Conservation (phyloP, 2,329 filamentous ascomycete genomes). For the Aspergillus sp. region DNA sequence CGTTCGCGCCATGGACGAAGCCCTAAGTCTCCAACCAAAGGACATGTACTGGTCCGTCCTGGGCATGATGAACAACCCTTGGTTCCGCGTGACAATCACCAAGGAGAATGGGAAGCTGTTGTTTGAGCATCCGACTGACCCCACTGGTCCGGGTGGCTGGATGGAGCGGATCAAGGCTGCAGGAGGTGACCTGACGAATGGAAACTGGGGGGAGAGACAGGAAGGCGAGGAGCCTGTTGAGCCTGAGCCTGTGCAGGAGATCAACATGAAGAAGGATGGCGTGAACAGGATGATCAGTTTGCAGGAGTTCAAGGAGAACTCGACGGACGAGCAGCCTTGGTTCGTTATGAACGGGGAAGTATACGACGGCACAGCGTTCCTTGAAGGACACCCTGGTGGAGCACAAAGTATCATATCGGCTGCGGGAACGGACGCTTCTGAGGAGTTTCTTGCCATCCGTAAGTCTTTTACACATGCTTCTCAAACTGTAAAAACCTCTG, state of each 20-base stretch:
- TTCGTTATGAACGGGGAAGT: constrained; percentile 88
- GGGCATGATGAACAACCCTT: constrained; percentile 98
- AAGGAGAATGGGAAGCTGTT: constrained; percentile 67
- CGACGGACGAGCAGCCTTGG: constrained; percentile 71
- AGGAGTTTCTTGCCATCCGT: constrained; percentile 93
- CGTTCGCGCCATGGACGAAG: constrained; percentile 87
- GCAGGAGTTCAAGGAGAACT: constrained; percentile 73
- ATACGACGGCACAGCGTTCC: constrained; percentile 80
- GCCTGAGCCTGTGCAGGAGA: constrained; percentile 63
- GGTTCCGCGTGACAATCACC: constrained; percentile 81
- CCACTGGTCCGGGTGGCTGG: constrained; percentile 81
- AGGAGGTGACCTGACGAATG: constrained; percentile 79
- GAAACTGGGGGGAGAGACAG: constrained; percentile 79
- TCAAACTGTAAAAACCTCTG: neutral
- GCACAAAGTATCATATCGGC: constrained; percentile 81
- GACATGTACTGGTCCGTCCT: constrained; percentile 97
- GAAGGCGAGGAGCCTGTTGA: constrained; percentile 52
- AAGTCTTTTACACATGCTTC: constrained; percentile 45
- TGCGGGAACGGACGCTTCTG: constrained; percentile 79
- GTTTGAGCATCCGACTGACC: constrained; percentile 89
- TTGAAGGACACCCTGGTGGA: constrained; percentile 83
- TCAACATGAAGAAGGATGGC: constrained; percentile 76
- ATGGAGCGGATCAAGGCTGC: constrained; percentile 88
- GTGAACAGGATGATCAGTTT: constrained; percentile 67
- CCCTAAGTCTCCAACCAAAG: constrained; percentile 81